Percentiles rank a stretch among this genome's conserved stretches.
Conservation (phyloP, 257 asterid genomes). For the Hygrophila difformis region DNA sequence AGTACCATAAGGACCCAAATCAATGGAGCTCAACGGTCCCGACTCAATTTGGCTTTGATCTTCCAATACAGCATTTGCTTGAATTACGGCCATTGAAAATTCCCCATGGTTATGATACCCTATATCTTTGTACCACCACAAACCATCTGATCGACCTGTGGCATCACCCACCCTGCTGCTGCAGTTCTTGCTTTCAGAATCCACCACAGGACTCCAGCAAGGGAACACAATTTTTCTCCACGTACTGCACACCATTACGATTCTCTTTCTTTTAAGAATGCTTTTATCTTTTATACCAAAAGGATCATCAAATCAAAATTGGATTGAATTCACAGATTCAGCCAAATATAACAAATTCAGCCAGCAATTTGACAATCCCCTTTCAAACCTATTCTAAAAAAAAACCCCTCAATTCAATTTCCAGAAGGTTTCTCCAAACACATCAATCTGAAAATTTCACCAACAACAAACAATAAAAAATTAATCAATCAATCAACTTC, state of each 20-base stretch:
- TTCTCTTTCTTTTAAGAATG: no score
- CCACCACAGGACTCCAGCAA: constrained; percentile 58
- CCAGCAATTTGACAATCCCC: no score
- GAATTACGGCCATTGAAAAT: constrained; percentile 81
- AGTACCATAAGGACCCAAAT: constrained; percentile 62
- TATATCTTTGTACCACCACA: constrained; percentile 73
- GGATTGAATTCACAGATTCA: background rate
- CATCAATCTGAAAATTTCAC: no score
- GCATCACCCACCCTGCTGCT: constrained; percentile 36
- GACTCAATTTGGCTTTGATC: constrained; percentile 89
- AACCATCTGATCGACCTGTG: constrained; percentile 45
- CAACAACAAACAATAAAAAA: no score
- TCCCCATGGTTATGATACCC: constrained; percentile 69
- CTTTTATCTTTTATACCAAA: constrained; percentile 8
- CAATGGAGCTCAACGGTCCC: constrained; percentile 55
- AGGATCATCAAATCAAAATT: constrained; percentile 18
- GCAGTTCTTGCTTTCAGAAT: constrained; percentile 29
- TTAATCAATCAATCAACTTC: no score
- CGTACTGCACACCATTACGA: constrained; percentile 48
- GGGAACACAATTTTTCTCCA: constrained; percentile 56
- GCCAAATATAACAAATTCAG: no score
- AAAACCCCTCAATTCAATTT: no score
- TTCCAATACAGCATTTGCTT: constrained; percentile 63
- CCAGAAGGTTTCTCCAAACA: no score
- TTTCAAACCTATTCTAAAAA: no score